Evolutionary conservation across 177 flowering plant genomes (phyloP).

Genomic region (Telopea speciosissima): DNA sequence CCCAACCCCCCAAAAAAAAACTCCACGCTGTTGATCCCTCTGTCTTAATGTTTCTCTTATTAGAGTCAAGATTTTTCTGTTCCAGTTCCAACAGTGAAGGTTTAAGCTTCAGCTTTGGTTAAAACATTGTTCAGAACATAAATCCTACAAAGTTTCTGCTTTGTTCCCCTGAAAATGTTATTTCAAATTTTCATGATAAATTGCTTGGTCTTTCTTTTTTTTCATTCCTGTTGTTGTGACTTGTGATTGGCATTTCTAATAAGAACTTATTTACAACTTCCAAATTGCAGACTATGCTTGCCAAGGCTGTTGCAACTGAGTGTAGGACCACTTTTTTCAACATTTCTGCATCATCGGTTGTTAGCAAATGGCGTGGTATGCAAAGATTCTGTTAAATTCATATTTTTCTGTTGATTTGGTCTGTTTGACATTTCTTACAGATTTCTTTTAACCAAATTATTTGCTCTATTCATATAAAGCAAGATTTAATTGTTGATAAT

Average conservation of each 20-base stretch:
- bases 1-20: too few species aligned
- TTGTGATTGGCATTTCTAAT: not conserved
- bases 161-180: not conserved
- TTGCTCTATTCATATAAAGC: not conserved
- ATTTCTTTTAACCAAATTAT: not conserved
- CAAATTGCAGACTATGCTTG: conserved; percentile 90
- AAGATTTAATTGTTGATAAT: not conserved
- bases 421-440: not conserved
- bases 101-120: too few species aligned
- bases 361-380: conserved; percentile 99
- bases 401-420: not conserved
- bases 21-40: too few species aligned
- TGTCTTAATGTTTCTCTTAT: not conserved
- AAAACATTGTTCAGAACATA: not conserved
- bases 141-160: not conserved
- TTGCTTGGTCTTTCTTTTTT: not conserved
- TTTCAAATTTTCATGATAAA: not conserved
- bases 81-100: not conserved
- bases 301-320: conserved; percentile 99
- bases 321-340: conserved; percentile 98
- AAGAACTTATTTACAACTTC: conserved; percentile 6
- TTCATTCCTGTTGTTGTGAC: not conserved
- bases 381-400: not conserved
- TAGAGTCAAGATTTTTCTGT: not conserved
- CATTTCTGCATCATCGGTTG: conserved; percentile 97